Evolutionary conservation across 2,329 filamentous ascomycete species (phyloP).

Genomic region (Phialocephala sp.): DNA sequence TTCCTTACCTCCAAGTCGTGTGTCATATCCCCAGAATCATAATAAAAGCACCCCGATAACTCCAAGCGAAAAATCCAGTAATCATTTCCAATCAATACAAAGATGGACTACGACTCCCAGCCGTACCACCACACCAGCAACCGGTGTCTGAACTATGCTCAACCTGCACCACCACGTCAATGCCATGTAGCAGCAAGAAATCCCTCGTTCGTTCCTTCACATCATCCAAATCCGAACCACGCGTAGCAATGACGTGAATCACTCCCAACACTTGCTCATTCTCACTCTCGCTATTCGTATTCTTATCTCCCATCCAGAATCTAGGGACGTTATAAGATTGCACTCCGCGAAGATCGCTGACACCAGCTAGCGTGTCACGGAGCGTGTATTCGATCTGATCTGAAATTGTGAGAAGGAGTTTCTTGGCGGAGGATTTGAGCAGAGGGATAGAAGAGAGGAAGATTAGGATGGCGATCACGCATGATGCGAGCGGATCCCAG

Average conservation of each 20-base stretch:
- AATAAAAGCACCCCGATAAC: not conserved
- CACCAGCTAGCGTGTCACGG: slow-evolving; percentile 82
- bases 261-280: slow-evolving; percentile 73
- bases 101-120: slow-evolving; percentile 17
- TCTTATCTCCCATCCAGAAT: slow-evolving; percentile 87
- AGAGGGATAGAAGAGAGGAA: slow-evolving; percentile 90
- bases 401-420: slow-evolving; percentile 83
- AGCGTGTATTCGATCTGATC: slow-evolving; percentile 86
- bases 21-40: too few relatives aligned
- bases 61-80: not conserved
- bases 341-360: slow-evolving; percentile 83
- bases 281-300: slow-evolving; percentile 35
- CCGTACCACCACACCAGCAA: slow-evolving; percentile 61
- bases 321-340: slow-evolving; percentile 84
- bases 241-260: slow-evolving; percentile 82
- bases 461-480: slow-evolving; percentile 90
- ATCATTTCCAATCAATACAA: slow-evolving; percentile 12
- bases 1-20: too few relatives aligned
- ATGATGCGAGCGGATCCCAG: slow-evolving; percentile 94
- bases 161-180: slow-evolving; percentile 87
- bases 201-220: slow-evolving; percentile 77
- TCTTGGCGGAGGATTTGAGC: slow-evolving; percentile 82
- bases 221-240: slow-evolving; percentile 77
- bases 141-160: slow-evolving; percentile 78
- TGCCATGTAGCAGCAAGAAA: slow-evolving; percentile 72